phyloP scores from a whole-genome alignment of 768 basidiomycete species.

The Podaxis pistillaris region DNA sequence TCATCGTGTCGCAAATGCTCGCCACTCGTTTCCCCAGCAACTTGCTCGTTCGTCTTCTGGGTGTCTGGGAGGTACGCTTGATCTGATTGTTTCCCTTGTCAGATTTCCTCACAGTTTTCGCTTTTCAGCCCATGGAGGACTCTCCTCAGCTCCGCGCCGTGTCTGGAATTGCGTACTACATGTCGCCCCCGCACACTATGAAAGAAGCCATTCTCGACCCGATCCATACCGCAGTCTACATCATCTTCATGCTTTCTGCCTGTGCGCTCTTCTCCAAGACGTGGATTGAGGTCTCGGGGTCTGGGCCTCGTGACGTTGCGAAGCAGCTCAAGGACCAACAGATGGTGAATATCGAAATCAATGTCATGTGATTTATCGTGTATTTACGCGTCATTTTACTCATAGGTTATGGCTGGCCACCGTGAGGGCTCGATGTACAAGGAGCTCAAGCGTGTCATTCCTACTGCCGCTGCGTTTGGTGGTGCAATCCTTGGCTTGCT shows the following conservation, averaged over 20 bases:
- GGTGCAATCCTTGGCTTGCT: constrained; percentile 94
- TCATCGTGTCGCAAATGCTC: constrained; percentile 96
- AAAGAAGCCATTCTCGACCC: constrained; percentile 88
- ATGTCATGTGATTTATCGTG: not conserved
- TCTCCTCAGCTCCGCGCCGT: constrained; percentile 88
- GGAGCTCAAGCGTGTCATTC: constrained; percentile 96
- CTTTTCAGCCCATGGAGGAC: constrained; percentile 81
- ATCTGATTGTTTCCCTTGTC: not conserved
- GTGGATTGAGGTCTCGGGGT: constrained; percentile 98
- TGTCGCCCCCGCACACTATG: constrained; percentile 95
- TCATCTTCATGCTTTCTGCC: constrained; percentile 88
- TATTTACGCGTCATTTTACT: not conserved
- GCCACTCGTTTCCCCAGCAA: constrained; percentile 88
- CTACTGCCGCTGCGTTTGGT: constrained; percentile 95
- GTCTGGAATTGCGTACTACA: constrained; percentile 95
- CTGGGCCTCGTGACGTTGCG: constrained; percentile 92
- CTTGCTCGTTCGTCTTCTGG: constrained; percentile 84
- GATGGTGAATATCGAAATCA: constrained; percentile 57
- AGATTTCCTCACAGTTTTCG: not conserved
- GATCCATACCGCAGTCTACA: constrained; percentile 88
- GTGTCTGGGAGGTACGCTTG: constrained; percentile 91
- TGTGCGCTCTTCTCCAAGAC: constrained; percentile 99
- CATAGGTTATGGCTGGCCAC: constrained; percentile 79
- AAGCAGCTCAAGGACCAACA: constrained; percentile 99
- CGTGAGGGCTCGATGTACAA: constrained; percentile 99